Evolutionary conservation across 495 filamentous ascomycete genomes (phyloP), one percentile per base, ranked within the genome.

Genomic region (Wilcoxina mikolae): DNA sequence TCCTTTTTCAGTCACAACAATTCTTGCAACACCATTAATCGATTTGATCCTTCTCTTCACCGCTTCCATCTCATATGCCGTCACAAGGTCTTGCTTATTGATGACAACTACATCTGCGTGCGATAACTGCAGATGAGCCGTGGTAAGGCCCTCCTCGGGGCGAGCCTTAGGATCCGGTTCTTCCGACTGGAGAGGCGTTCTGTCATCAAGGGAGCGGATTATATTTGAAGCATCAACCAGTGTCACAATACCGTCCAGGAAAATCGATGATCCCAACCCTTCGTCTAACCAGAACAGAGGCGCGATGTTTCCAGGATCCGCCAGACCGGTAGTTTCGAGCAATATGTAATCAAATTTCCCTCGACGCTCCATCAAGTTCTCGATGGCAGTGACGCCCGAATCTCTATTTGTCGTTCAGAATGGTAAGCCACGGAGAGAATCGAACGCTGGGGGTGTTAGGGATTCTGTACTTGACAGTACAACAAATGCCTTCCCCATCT

Each of bases 201-300:
- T 74, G 58, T 94, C 85, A 53, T 94, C 85, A 10, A 98, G 74
- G 52, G 80, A 83, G 38, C 74, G 76, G 0, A 89, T 66, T 28
- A 96, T 83, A 61, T 95, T 95, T 69, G 88, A 89, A 31, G 93
- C 90, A 70, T 98, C 91, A 50, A 96, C 86, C 1, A 98, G 73
- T 2, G 93, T 96, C 39, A 98, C 87, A 47, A 98, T 94, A 15
- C 91, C 91, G 65, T 98, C 91, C 10, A 98, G 79, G 67, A 90
- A 96, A 58, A 98, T 94, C 17, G 80, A 85, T 67, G 87, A 94
- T 2, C 86, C 90, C 25, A 98, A 73, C 11, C 87, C 91, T 46
- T 94, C 88, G 60, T 98, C 91, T 39, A 96, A 80, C 91, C 91
- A 98, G 69, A 98, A 98, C 17, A 96, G 69, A 0, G 93, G 91